These are phyloP conservation scores for Apiotrichum domesticum DNA, from an alignment of 1,284 basidiomycete species.

Conservation along the genomic window DNA sequence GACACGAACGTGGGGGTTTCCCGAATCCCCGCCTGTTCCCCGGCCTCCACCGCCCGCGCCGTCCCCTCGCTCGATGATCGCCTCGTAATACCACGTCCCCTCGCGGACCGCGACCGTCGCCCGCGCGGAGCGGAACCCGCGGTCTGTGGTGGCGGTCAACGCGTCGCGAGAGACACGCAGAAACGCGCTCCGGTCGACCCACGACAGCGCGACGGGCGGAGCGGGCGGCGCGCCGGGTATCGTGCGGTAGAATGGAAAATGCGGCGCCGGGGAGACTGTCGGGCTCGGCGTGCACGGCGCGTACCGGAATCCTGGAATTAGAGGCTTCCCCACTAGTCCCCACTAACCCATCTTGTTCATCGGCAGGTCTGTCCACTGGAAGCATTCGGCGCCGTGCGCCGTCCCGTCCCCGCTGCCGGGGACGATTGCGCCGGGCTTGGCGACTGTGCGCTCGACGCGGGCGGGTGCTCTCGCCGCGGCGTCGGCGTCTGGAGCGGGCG, in stretches of 20 bases:
- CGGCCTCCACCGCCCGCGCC: constrained; percentile 50
- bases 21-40: constrained; percentile 27
- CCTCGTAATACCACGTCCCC: constrained; percentile 93
- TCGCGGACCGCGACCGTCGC: constrained; percentile 83
- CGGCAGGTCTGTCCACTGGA: constrained; percentile 41
- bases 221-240: constrained; percentile 33
- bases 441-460: constrained; percentile 14
- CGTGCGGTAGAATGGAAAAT: constrained; percentile 42
- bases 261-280: constrained; percentile 28
- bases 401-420: constrained; percentile 35
- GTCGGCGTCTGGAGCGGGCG: constrained; percentile 3
- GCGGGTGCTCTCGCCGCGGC: constrained; percentile 2
- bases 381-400: constrained; percentile 41
- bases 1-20: constrained; percentile 67
- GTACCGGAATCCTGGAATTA: constrained; percentile 46
- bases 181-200: constrained; percentile 52
- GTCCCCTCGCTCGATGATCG: constrained; percentile 66
- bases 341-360: constrained; percentile 41
- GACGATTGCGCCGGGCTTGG: constrained; percentile 20
- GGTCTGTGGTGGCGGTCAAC: constrained; percentile 68
- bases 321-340: no score
- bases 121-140: constrained; percentile 83
- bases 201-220: constrained; percentile 45
- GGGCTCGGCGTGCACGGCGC: constrained; percentile 46
- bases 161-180: constrained; percentile 78